These are phyloP conservation scores for Tarenaya hassleriana DNA, from an alignment of 345 rosid species.

Conservation along the genomic window DNA sequence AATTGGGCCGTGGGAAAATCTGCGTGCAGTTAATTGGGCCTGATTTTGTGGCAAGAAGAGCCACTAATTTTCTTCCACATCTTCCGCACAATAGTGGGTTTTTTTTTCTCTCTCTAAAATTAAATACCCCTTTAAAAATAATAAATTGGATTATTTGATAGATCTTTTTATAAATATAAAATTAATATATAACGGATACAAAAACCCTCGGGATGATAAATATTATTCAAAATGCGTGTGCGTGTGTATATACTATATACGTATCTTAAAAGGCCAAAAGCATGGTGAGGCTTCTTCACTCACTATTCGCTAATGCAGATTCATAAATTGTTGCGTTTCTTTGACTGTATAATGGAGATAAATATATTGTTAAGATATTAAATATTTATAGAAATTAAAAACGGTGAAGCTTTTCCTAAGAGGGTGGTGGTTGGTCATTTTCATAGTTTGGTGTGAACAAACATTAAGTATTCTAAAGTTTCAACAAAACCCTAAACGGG, in stretches of 20 bases:
- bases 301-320: too few relatives aligned
- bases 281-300: too few relatives aligned
- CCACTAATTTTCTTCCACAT: not conserved
- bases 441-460: conserved; percentile 25
- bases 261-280: too few relatives aligned
- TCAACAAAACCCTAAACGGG: conserved; percentile 23
- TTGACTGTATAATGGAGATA: not conserved
- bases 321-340: too few relatives aligned
- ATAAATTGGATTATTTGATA: too few relatives aligned
- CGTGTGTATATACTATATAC: too few relatives aligned
- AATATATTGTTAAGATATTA: not conserved
- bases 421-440: conserved; percentile 24
- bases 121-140: too few relatives aligned
- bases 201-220: too few relatives aligned
- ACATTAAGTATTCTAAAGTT: conserved; percentile 7
- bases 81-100: not conserved
- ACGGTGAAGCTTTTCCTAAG: not conserved
- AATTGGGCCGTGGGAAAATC: conserved; percentile 4
- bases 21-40: not conserved
- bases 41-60: not conserved
- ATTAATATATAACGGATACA: too few relatives aligned
- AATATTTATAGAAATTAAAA: conserved; percentile 9
- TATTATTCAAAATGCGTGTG: too few relatives aligned
- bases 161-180: too few relatives aligned
- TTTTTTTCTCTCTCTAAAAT: too few relatives aligned